Percentiles rank a stretch among this genome's conserved stretches.
phyloP scores from a whole-genome alignment of 768 basidiomycete species.

The Pisolithus orientalis region DNA sequence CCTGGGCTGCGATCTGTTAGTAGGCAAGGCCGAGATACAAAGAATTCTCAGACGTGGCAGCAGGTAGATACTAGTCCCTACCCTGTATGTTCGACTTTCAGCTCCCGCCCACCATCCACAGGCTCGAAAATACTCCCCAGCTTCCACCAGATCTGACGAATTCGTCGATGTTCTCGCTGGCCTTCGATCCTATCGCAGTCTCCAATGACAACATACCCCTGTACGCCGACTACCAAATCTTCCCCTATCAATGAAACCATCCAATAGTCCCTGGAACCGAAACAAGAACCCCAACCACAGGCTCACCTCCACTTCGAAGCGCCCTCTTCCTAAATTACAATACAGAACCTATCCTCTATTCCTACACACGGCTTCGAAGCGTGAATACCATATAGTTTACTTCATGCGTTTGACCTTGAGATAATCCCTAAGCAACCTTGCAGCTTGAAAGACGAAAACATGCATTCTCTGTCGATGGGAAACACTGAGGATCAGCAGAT shows the following conservation, averaged over 20 bases:
- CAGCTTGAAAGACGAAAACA: too few species aligned
- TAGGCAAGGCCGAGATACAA: constrained; percentile 13
- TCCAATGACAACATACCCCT: too few species aligned
- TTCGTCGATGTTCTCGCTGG: not conserved
- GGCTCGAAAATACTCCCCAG: constrained; percentile 68
- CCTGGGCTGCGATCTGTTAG: constrained; percentile 38
- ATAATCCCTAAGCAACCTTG: too few species aligned
- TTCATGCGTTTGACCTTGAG: too few species aligned
- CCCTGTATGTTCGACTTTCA: constrained; percentile 47
- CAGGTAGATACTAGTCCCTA: constrained; percentile 23
- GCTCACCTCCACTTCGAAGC: constrained; percentile 30
- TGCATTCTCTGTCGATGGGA: too few species aligned
- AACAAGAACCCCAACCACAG: constrained; percentile 25
- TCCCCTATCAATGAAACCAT: constrained; percentile 9
- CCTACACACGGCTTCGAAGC: constrained; percentile 64
- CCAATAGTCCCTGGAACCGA: constrained; percentile 9
- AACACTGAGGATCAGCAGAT: too few species aligned
- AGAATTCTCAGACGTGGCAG: constrained; percentile 18
- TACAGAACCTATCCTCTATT: constrained; percentile 72
- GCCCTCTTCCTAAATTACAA: constrained; percentile 44
- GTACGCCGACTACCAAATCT: too few species aligned
- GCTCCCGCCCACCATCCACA: constrained; percentile 65
- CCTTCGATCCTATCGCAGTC: constrained; percentile 3
- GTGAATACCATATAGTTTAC: too few species aligned
- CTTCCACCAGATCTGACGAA: constrained; percentile 25